phyloP scores from a whole-genome alignment of 805 yeast species.

The Lipomyces japonicus region DNA sequence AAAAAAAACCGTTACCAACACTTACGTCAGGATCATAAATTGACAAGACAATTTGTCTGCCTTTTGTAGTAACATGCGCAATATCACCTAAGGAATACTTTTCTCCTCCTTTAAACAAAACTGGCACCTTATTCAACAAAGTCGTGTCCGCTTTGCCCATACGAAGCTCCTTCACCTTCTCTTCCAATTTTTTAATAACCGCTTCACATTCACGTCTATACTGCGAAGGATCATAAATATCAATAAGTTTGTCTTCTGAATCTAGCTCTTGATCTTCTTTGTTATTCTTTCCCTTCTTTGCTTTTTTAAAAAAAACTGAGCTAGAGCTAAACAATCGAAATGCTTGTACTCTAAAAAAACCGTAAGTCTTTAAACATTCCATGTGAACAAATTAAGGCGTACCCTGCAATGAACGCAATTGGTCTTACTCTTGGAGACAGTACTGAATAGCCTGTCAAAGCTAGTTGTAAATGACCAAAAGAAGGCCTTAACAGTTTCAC shows the following conservation, averaged over 20 bases:
- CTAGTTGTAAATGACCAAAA: too few relatives aligned
- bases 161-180: slow-evolving; percentile 57
- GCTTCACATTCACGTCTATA: slow-evolving; percentile 46
- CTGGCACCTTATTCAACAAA: slow-evolving; percentile 56
- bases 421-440: too few relatives aligned
- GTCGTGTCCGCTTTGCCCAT: slow-evolving; percentile 67
- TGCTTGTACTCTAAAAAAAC: too few relatives aligned
- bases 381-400: too few relatives aligned
- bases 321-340: too few relatives aligned
- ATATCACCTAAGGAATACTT: slow-evolving; percentile 38
- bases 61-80: slow-evolving; percentile 70
- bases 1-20: not conserved
- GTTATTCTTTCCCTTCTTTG: not conserved
- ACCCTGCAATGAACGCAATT: too few relatives aligned
- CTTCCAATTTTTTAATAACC: slow-evolving; percentile 51
- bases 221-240: slow-evolving; percentile 35
- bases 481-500: too few relatives aligned
- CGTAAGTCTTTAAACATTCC: too few relatives aligned
- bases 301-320: too few relatives aligned
- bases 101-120: slow-evolving; percentile 38
- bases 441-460: too few relatives aligned
- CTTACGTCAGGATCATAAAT: slow-evolving; percentile 61
- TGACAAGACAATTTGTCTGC: slow-evolving; percentile 67
- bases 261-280: not conserved
- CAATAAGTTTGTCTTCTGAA: slow-evolving; percentile 16